phyloP scores from a whole-genome alignment of 768 basidiomycete genomes.

The Lentinula boryana region DNA sequence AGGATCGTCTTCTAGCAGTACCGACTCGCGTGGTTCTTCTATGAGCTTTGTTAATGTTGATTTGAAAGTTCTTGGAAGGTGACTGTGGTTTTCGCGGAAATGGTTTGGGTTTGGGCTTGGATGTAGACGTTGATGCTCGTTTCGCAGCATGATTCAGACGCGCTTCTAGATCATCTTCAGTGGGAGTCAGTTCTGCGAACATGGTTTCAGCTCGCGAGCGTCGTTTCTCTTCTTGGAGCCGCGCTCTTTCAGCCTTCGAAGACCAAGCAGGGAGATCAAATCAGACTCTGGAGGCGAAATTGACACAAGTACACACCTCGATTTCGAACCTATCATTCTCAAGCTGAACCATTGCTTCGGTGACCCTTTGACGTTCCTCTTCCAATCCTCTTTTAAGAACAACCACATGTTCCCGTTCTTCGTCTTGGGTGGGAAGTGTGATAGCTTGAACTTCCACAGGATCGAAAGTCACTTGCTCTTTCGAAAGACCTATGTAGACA shows the following conservation, averaged over 20 bases:
- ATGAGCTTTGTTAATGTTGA: constrained; percentile 38
- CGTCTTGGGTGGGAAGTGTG: constrained; percentile 48
- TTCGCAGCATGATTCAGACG: constrained; percentile 18
- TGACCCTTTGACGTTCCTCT: constrained; percentile 57
- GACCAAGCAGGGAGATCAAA: neutral
- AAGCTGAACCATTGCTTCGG: constrained; percentile 56
- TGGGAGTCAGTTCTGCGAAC: constrained; percentile 50
- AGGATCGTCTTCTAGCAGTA: constrained; percentile 35
- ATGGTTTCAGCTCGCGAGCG: constrained; percentile 65
- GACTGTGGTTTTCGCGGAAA: constrained; percentile 32
- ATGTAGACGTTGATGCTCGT: constrained; percentile 30
- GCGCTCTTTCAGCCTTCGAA: constrained; percentile 52
- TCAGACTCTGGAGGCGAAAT: neutral
- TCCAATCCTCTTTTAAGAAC: constrained; percentile 53
- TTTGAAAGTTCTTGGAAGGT: constrained; percentile 7
- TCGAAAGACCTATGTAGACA: constrained; percentile 39
- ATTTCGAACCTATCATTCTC: constrained; percentile 59
- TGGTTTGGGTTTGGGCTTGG: constrained; percentile 32
- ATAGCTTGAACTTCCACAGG: constrained; percentile 41
- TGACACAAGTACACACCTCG: constrained; percentile 41
- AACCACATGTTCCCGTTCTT: constrained; percentile 49
- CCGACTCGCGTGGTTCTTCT: constrained; percentile 38
- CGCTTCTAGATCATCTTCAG: constrained; percentile 19
- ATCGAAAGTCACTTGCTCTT: constrained; percentile 36
- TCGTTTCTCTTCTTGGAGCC: constrained; percentile 65